Conservation (phyloP, 164 flowering plant species). For the Macadamia integrifolia region DNA sequence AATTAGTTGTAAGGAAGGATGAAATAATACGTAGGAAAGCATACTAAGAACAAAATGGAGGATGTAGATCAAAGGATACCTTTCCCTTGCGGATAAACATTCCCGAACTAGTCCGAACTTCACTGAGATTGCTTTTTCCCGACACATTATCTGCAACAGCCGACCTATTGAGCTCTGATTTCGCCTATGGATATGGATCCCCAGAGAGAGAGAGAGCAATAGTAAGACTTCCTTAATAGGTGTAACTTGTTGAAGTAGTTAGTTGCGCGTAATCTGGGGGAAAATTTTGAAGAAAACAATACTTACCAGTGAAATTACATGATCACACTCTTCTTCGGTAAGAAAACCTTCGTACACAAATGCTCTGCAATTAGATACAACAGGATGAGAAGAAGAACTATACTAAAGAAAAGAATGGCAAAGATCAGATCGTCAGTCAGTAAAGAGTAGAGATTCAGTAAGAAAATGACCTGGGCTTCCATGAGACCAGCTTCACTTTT, state of each 20-base stretch:
- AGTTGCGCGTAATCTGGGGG: neutral
- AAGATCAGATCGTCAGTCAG: neutral
- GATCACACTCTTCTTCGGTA: slow-evolving; percentile 87
- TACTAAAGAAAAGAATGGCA: neutral
- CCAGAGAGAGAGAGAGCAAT: slow-evolving; percentile 4
- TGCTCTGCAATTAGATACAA: slow-evolving; percentile 48
- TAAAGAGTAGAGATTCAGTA: too few relatives aligned
- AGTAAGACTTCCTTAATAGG: too few relatives aligned
- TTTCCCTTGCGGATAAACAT: slow-evolving; percentile 75
- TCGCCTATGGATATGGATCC: slow-evolving; percentile 42
- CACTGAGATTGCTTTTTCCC: slow-evolving; percentile 74
- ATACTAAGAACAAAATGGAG: neutral
- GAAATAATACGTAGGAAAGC: neutral
- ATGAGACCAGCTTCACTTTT: slow-evolving; percentile 75
- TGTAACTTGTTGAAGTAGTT: too few relatives aligned
- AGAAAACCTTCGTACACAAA: slow-evolving; percentile 88
- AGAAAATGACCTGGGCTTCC: slow-evolving; percentile 71
- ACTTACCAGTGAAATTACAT: slow-evolving; percentile 80
- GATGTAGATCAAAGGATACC: slow-evolving; percentile 34
- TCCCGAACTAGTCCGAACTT: slow-evolving; percentile 96
- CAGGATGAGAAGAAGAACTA: neutral
- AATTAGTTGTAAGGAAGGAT: too few relatives aligned
- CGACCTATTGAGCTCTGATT: slow-evolving; percentile 85
- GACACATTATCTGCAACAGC: slow-evolving; percentile 78
- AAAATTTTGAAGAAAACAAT: neutral